Base-by-base conservation (phyloP, 805 yeast genomes). In the Schizosaccharomyces osmophilus region DNA sequence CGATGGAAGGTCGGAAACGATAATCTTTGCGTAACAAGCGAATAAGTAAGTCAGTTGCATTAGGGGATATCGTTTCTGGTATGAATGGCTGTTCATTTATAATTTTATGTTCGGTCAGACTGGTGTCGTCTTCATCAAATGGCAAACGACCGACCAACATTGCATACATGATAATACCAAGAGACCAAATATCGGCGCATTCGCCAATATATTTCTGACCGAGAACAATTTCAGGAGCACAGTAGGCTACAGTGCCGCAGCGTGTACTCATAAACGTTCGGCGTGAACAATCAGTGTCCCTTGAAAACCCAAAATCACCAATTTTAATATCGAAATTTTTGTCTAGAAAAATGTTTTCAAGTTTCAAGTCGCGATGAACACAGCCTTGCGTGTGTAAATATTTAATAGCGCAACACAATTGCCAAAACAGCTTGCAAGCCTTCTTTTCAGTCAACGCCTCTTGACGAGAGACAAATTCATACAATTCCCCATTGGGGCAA, bases 161-260 rank as follows among this genome's bases (percentile, higher is more conserved):
- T 1, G 94, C 81, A 68, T 88, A 93, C 0, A 89, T 72, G n/a
- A 89, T 74, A 2, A 93, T 97, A 1, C 98, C 98, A 9, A 89
- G 71, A 1, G 97, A 87, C 99, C 99, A 93, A 22, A 89, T 76
- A 70, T 93, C 99, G 59, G 93, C 84, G 65, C 86, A 81, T 61
- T 85, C 78, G 13, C 99, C 99, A 67, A 90, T 90, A 68, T 93
- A 93, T 5, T 87, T 84, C 62, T 86, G 76, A 0, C 97, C 97
- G 81, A 93, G 80, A 48, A 93, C 73, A 29, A 93, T 73, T 68
- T 93, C 99, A 0, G 98, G 99, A 0, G 96, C 84, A 5, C 93
- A 95, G 67, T 93, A 93, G 69, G 93, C 98, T 64, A 87, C 96
- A 0, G 95, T 86, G 0, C 99, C 98, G 71, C 98, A 93, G 64